Evolutionary conservation across 1,139 yeast species (phyloP).

Genomic region (Suhomyces panamericanus): DNA sequence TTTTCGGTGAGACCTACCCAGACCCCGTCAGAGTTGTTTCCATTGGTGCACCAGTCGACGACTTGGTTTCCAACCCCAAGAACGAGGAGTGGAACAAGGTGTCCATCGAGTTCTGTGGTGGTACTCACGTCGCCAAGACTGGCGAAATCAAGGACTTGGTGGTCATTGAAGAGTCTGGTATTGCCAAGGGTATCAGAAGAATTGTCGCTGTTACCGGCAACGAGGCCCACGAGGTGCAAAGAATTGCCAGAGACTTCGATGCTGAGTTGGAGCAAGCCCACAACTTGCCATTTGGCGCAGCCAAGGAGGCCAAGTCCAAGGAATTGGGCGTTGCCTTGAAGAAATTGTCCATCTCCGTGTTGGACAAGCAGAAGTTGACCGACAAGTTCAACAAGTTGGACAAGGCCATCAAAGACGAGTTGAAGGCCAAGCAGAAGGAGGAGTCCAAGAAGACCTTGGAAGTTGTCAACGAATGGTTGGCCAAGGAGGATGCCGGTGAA

Average conservation of each 20-base stretch:
- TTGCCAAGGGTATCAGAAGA: conserved; percentile 98
- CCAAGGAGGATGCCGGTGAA: conserved; percentile 37
- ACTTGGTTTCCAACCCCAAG: conserved; percentile 66
- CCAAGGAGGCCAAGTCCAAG: conserved; percentile 77
- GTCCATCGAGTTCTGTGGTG: conserved; percentile 98
- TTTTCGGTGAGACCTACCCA: conserved; percentile 97
- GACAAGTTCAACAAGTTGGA: conserved; percentile 76
- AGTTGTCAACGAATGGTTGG: conserved; percentile 71
- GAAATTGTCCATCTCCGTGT: conserved; percentile 77
- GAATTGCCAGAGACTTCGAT: conserved; percentile 72
- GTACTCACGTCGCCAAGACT: conserved; percentile 92
- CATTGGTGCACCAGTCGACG: conserved; percentile 88
- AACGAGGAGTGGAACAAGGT: conserved; percentile 71
- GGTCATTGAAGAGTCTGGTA: conserved; percentile 91
- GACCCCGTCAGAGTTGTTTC: conserved; percentile 98
- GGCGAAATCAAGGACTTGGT: conserved; percentile 91
- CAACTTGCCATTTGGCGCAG: conserved; percentile 60
- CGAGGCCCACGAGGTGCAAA: conserved; percentile 88
- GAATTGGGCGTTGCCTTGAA: conserved; percentile 82
- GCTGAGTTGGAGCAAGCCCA: conserved; percentile 58
- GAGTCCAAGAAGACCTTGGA: conserved; percentile 82
- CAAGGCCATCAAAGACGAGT: conserved; percentile 83
- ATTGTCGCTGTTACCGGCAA: conserved; percentile 94
- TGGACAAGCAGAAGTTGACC: conserved; percentile 74
- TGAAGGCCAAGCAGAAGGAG: conserved; percentile 83